A percentile compares a stretch with the other conserved stretches of the same genome.
These are phyloP conservation scores for Cadophora malorum DNA, from an alignment of 2,329 filamentous ascomycete species.

Conservation along the genomic window DNA sequence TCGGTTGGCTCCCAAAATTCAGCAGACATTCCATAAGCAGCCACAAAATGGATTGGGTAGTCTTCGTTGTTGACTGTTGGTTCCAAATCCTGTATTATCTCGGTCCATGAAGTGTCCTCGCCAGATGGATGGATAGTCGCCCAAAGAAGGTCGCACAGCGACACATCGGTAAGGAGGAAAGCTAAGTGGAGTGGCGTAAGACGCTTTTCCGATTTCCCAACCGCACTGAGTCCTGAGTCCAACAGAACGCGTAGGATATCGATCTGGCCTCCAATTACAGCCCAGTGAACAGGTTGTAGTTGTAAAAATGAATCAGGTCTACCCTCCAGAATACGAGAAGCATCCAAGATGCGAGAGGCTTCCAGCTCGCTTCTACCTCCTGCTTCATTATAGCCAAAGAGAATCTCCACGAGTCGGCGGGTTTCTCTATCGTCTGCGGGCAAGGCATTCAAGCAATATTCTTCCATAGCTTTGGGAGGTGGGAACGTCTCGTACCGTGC, in stretches of 20 bases:
- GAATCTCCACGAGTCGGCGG: background rate
- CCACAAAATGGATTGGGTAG: constrained; percentile 1
- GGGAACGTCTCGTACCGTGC: background rate
- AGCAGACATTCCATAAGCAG: background rate
- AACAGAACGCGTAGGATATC: background rate
- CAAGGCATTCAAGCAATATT: constrained; percentile 4
- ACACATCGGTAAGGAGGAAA: background rate
- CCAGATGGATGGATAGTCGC: background rate
- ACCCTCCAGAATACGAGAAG: background rate
- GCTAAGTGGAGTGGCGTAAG: constrained; percentile 1
- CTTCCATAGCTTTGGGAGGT: background rate
- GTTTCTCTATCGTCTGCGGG: background rate
- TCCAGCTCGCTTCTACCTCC: background rate
- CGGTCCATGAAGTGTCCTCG: background rate
- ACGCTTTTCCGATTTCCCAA: background rate
- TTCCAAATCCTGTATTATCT: background rate
- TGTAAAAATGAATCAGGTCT: constrained; percentile 6
- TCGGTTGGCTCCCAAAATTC: background rate
- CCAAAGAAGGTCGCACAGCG: background rate
- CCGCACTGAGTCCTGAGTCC: background rate
- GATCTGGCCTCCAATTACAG: background rate
- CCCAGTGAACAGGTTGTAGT: constrained; percentile 6
- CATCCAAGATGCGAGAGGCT: background rate
- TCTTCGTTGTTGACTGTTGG: constrained; percentile 4
- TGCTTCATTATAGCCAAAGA: background rate